Evolutionary conservation across 345 rosid species (phyloP).

Genomic region (Euphorbia lathyris): DNA sequence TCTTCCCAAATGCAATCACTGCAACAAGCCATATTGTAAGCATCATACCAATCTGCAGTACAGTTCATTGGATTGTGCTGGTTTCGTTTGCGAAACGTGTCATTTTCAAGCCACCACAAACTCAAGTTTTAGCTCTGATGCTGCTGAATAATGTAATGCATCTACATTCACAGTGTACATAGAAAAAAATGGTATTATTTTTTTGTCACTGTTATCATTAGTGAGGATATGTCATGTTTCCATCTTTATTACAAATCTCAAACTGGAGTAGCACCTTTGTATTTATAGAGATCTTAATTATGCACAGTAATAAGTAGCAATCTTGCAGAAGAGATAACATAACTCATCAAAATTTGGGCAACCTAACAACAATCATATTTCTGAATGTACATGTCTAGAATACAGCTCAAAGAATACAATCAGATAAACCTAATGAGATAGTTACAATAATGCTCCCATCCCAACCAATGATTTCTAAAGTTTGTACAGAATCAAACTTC

Average conservation of each 20-base stretch:
- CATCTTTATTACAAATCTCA: too few relatives aligned
- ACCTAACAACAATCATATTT: constrained; percentile 14
- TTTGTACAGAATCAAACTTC: constrained; percentile 24
- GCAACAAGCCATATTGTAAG: constrained; percentile 69
- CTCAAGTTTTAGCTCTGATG: constrained; percentile 13
- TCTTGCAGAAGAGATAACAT: neutral
- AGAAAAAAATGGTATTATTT: too few relatives aligned
- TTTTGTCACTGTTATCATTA: too few relatives aligned
- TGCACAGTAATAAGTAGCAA: neutral
- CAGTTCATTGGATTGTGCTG: constrained; percentile 19
- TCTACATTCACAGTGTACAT: too few relatives aligned
- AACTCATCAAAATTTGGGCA: neutral
- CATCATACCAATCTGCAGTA: constrained; percentile 28
- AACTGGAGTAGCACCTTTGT: too few relatives aligned
- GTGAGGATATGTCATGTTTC: too few relatives aligned
- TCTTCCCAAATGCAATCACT: constrained; percentile 65
- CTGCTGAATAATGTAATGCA: constrained; percentile 16
- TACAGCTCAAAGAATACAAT: constrained; percentile 30
- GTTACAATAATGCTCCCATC: constrained; percentile 21
- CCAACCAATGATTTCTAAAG: constrained; percentile 14
- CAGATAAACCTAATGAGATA: constrained; percentile 14
- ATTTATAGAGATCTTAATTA: too few relatives aligned
- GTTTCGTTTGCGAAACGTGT: constrained; percentile 60
- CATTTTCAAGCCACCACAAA: constrained; percentile 20
- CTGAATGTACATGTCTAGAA: constrained; percentile 10